Evolutionary conservation across 2,329 filamentous ascomycete genomes (phyloP), one percentile per base, ranked within the genome.

Genomic region (Botryotinia narcissicola): DNA sequence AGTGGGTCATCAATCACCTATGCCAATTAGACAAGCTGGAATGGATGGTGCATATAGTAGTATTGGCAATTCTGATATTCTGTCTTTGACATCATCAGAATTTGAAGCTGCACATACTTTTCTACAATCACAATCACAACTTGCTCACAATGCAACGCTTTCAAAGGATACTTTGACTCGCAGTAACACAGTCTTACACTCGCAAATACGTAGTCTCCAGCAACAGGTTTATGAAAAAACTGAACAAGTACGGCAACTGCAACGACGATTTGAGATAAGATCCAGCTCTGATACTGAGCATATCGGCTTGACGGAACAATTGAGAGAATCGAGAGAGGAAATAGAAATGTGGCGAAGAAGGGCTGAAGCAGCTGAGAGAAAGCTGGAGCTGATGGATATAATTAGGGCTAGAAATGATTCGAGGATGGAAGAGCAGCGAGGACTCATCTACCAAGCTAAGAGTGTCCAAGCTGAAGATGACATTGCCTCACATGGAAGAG

Each of bases 301-400:
- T 25, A 84, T 84, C 1, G 83, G 82, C 7, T 77, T 89, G 71
- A 84, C 84, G 71, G 85, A 87, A 75, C 83, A 87, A 75, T 77
- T 90, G 62, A 80, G 84, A 32, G 80, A 82, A 32, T 80, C 83
- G 5, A 83, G 83, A 69, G 79, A 81, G 48, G 85, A 87, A 64
- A 79, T 82, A 48, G 77, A 81, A 44, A 83, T 81, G 75, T 91
- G 89, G 89, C 86, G 83, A 75, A 83, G 83, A 46, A 83, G 87
- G 46, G 89, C 89, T 0, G 84, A 88, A 77, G 82, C 84, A 6
- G 88, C 88, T 0, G 89, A 91, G 81, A 83, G 81, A 74, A 83
- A 86, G 67, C 78, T 90, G 29, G 82, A 83, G 6, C 83, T 85
- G 5, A 64, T 79, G 14, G 75, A 75, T 29, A 35, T 75, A 42